Base-by-base conservation (phyloP, 257 asterid species). In the Gentiana dahurica region DNA sequence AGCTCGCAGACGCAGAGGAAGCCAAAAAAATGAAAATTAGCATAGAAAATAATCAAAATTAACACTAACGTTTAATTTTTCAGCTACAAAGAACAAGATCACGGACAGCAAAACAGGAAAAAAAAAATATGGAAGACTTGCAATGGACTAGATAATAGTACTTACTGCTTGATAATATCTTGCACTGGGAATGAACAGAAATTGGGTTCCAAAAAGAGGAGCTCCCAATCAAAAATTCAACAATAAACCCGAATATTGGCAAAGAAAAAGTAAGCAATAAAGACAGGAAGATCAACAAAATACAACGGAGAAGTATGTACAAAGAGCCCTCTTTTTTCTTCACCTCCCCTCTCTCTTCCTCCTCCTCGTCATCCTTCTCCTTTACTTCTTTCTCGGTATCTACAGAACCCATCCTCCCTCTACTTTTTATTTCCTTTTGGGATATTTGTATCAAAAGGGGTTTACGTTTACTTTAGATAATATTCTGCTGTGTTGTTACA, bases 91-190 rank as follows among this genome's bases (percentile, higher is more conserved):
- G 9, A 41, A 3, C 6, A 41, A 0, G 9, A 3, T 10, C 10
- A 7, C 46, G 9, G 9, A 41, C 6, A 34, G n/a, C 24, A 24
- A 54, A 58, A 57, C 45, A 6, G 55, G 34, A 6, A 55, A 35
- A 51, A 36, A 35, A 13, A 12, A 51, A 32, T 3, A 41, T 6
- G 35, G 5, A 39, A 44, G 43, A 65, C 5, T 49, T 36, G 9
- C 6, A 36, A 46, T 24, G 41, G 51, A 37, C 7, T 12, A 55
- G 1, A 8, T 12, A 2, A 41, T 6, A 54, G 11, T 4, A 78
- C 90, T 83, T 66, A 91, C 98, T 77, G 73, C 85, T 91, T 10
- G 98, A 85, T 45, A 87, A 81, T 36, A 91, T 85, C 69, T 75
- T 83, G 85, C 98, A 91, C 61, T 75, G 83, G 38, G 97, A 81